These are phyloP conservation scores for Trichophyton schoenleinii DNA, from an alignment of 2,329 filamentous ascomycete species.

Conservation along the genomic window DNA sequence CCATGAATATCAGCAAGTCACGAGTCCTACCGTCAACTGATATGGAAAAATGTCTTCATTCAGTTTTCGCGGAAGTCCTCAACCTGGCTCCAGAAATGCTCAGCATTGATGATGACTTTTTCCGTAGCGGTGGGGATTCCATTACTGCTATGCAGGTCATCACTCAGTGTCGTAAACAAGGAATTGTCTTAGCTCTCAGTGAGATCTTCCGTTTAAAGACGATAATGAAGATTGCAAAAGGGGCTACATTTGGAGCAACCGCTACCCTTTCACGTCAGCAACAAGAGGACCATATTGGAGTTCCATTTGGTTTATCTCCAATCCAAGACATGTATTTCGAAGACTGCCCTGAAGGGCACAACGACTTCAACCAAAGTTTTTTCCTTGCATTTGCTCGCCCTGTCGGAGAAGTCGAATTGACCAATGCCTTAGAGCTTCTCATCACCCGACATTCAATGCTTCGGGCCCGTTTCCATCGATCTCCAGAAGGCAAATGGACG, in stretches of 20 bases:
- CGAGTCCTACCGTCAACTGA: background rate
- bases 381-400: conserved; percentile 21
- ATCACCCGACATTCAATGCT: conserved; percentile 29
- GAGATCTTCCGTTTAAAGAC: conserved; percentile 8
- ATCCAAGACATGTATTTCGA: conserved; percentile 30
- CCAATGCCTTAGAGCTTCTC: conserved; percentile 21
- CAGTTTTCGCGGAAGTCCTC: conserved; percentile 25
- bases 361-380: conserved; percentile 30
- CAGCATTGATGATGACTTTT: conserved; percentile 6
- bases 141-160: conserved; percentile 11
- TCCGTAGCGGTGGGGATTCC: conserved; percentile 9
- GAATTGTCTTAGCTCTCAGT: conserved; percentile 3
- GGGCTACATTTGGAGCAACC: background rate
- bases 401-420: conserved; percentile 17
- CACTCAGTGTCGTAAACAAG: conserved; percentile 5
- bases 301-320: conserved; percentile 25
- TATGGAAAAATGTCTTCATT: background rate
- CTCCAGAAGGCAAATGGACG: conserved; percentile 13
- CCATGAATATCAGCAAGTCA: background rate
- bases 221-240: conserved; percentile 5
- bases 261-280: conserved; percentile 16
- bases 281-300: conserved; percentile 18
- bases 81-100: conserved; percentile 19
- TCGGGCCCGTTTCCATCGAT: conserved; percentile 21
- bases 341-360: conserved; percentile 22